phyloP scores from a whole-genome alignment of 2,329 filamentous ascomycete species.

The Hypoxylon sp. region DNA sequence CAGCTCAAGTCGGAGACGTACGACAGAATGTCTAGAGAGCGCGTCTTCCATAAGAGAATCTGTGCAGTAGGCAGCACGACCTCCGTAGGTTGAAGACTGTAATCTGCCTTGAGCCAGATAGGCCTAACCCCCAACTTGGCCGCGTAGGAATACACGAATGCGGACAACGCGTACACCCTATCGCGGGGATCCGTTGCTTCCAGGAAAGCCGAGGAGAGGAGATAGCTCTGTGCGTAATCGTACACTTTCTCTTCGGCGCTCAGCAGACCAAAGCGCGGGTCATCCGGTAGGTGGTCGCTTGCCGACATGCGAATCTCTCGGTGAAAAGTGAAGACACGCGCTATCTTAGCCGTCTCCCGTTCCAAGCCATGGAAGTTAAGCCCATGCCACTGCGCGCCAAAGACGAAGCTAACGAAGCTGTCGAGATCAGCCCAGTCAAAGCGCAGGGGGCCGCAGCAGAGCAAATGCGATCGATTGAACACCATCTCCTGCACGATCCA shows the following conservation, averaged over 20 bases:
- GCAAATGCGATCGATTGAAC: conserved; percentile 23
- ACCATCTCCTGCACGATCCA: conserved; percentile 35
- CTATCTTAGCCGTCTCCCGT: conserved; percentile 18
- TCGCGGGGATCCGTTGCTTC: conserved; percentile 27
- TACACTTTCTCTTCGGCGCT: conserved; percentile 22
- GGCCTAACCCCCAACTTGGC: conserved; percentile 5
- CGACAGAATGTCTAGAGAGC: conserved; percentile 24
- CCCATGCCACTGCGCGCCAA: conserved; percentile 33
- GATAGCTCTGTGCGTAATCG: conserved; percentile 24
- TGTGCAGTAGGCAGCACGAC: conserved; percentile 23
- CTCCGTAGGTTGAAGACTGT: conserved; percentile 19
- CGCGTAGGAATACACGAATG: conserved; percentile 25
- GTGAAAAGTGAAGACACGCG: conserved; percentile 27
- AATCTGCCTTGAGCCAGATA: conserved; percentile 26
- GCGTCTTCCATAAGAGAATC: conserved; percentile 25
- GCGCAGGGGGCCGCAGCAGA: conserved; percentile 25
- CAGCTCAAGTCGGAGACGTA: conserved; percentile 19
- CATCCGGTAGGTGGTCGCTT: conserved; percentile 1
- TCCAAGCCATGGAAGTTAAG: conserved; percentile 23
- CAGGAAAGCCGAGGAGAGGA: conserved; percentile 22
- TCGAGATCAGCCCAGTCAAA: conserved; percentile 28
- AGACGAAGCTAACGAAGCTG: conserved; percentile 28
- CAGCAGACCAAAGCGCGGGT: conserved; percentile 11
- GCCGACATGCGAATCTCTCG: conserved; percentile 22
- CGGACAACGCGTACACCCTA: conserved; percentile 21